These are phyloP conservation scores for Leptosphaerulina australis DNA, from an alignment of 2,329 filamentous ascomycete genomes.

Conservation along the genomic window DNA sequence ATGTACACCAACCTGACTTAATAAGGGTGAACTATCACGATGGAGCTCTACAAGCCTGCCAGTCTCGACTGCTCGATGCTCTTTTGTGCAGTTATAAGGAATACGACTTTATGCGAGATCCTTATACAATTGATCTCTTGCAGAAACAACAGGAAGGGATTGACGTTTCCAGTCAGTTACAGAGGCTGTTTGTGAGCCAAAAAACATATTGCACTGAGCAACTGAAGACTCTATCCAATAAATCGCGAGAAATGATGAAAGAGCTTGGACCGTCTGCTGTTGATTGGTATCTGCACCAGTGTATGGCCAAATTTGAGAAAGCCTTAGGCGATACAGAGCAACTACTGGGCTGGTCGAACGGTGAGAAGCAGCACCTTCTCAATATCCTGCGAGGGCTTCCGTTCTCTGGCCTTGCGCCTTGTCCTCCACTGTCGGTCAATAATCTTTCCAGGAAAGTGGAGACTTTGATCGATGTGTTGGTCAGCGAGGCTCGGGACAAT, in stretches of 20 bases:
- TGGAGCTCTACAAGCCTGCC: slow-evolving; percentile 4
- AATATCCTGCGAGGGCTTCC: slow-evolving; percentile 28
- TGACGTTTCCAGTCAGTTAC: slow-evolving; percentile 33
- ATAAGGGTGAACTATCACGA: slow-evolving; percentile 44
- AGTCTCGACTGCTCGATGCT: slow-evolving; percentile 24
- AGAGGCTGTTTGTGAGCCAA: slow-evolving; percentile 34
- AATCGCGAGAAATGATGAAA: slow-evolving; percentile 41
- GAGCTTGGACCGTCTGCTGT: slow-evolving; percentile 49
- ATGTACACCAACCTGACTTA: slow-evolving; percentile 71
- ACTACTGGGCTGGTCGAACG: slow-evolving; percentile 38
- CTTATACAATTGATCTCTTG: slow-evolving; percentile 47
- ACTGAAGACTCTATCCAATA: slow-evolving; percentile 42
- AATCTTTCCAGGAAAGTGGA: slow-evolving; percentile 46
- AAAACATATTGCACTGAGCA: slow-evolving; percentile 52
- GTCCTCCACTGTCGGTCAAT: slow-evolving; percentile 20
- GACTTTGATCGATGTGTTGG: slow-evolving; percentile 46
- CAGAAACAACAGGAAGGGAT: slow-evolving; percentile 27
- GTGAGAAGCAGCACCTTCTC: slow-evolving; percentile 47
- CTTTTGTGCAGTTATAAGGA: slow-evolving; percentile 24
- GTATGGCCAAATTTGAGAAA: slow-evolving; percentile 39
- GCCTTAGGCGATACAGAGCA: slow-evolving; percentile 26
- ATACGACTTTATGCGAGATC: slow-evolving; percentile 49
- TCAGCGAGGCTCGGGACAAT: slow-evolving; percentile 35
- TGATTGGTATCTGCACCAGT: slow-evolving; percentile 50
- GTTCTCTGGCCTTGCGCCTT: slow-evolving; percentile 1